phyloP scores from a whole-genome alignment of 192 early-diverging fungal species.

The Linderina pennispora region DNA sequence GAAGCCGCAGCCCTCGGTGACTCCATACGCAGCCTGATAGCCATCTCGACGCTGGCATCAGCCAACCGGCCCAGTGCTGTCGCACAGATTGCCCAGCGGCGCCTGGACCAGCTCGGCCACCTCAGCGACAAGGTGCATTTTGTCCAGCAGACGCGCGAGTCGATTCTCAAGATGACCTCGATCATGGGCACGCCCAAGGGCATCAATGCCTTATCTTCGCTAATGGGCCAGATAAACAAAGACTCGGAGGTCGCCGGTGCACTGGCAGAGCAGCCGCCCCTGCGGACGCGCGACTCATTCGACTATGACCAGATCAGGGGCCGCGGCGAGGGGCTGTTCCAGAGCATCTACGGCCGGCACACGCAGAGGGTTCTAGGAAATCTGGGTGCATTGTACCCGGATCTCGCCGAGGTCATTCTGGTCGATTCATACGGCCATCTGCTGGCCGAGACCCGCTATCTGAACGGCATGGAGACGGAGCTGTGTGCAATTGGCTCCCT shows the following conservation, averaged over 20 bases:
- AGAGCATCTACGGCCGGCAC: slow-evolving; percentile 19
- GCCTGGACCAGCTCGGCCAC: slow-evolving; percentile 7
- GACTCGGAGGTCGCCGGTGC: slow-evolving; percentile 2
- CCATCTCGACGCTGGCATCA: slow-evolving; percentile 24
- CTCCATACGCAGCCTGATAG: slow-evolving; percentile 10
- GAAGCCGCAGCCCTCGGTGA: slow-evolving; percentile 9
- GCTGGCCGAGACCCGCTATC: slow-evolving; percentile 16
- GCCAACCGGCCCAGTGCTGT: slow-evolving; percentile 11
- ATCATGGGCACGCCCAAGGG: slow-evolving; percentile 24
- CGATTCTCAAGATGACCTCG: slow-evolving; percentile 29
- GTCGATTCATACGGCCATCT: slow-evolving; percentile 27
- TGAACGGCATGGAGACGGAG: slow-evolving; percentile 23
- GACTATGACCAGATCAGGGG: slow-evolving; percentile 11
- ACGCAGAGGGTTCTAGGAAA: slow-evolving; percentile 8
- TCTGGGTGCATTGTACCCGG: slow-evolving; percentile 20
- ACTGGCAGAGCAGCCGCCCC: neutral
- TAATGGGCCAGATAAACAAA: slow-evolving; percentile 5
- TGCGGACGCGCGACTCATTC: slow-evolving; percentile 5
- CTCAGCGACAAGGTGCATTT: slow-evolving; percentile 7
- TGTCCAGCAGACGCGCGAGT: slow-evolving; percentile 26
- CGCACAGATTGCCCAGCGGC: slow-evolving; percentile 4
- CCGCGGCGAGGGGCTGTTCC: slow-evolving; percentile 15
- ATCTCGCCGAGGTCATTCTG: slow-evolving; percentile 24
- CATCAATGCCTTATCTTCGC: slow-evolving; percentile 21
- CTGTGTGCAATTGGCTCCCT: slow-evolving; percentile 26